Evolutionary conservation across 805 yeast species (phyloP).

Genomic region (Candida nemodendra): DNA sequence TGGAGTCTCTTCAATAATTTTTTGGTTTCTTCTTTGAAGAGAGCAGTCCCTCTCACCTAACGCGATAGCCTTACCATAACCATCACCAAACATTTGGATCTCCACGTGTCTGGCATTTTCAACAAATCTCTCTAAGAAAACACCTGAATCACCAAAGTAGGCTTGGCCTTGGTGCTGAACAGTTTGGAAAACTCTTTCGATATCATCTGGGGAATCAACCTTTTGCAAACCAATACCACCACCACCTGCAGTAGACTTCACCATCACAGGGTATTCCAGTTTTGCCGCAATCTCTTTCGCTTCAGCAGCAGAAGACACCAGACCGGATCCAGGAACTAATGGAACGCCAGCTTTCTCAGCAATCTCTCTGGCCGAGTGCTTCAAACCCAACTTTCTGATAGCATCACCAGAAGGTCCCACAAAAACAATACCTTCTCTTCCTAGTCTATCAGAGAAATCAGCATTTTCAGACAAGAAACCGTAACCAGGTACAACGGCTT

Average conservation of each 20-base stretch:
- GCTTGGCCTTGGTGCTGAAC: constrained; percentile 93
- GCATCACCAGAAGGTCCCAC: constrained; percentile 98
- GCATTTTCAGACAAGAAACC: constrained; percentile 97
- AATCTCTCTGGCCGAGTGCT: constrained; percentile 95
- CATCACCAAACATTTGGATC: constrained; percentile 96
- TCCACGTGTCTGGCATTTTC: constrained; percentile 96
- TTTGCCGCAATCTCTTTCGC: constrained; percentile 73
- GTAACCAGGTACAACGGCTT: constrained; percentile 98
- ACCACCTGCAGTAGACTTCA: constrained; percentile 98
- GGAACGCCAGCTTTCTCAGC: constrained; percentile 94
- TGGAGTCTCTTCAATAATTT: constrained; percentile 95
- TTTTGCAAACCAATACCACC: constrained; percentile 98
- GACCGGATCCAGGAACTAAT: constrained; percentile 93
- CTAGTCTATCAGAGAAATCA: constrained; percentile 88
- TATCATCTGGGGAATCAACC: constrained; percentile 79
- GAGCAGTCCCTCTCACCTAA: constrained; percentile 98
- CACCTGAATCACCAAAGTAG: constrained; percentile 94
- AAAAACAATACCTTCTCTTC: constrained; percentile 77
- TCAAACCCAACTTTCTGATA: constrained; percentile 84
- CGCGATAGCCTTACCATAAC: constrained; percentile 88
- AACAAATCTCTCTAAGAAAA: constrained; percentile 90
- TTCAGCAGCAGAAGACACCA: constrained; percentile 67
- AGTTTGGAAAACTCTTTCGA: constrained; percentile 80
- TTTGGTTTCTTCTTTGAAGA: constrained; percentile 94
- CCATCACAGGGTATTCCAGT: constrained; percentile 89